Conservation (phyloP, 176 grass and related monocot genomes). For the Lolium multiflorum region DNA sequence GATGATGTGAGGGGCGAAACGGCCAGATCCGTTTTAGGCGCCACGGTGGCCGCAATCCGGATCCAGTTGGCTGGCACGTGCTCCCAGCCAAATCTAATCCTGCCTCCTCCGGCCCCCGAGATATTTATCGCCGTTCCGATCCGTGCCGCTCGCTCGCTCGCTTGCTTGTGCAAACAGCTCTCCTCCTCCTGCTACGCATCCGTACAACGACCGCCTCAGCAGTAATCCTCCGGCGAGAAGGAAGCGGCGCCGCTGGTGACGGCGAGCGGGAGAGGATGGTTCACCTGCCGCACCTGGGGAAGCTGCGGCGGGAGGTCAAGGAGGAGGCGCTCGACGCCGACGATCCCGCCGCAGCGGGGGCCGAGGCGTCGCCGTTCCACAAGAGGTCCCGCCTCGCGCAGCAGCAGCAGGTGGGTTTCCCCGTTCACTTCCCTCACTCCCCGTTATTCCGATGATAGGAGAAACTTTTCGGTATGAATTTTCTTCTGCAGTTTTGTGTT, state of each 20-base stretch:
- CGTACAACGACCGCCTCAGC: slow-evolving; percentile 17
- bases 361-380: slow-evolving; percentile 36
- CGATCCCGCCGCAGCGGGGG: neutral
- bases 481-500: neutral
- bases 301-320: slow-evolving; percentile 50
- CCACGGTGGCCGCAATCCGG: slow-evolving; percentile 10
- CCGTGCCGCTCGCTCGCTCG: neutral
- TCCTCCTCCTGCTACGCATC: neutral
- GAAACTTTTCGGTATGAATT: neutral
- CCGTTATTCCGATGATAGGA: neutral
- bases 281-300: slow-evolving; percentile 60
- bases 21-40: neutral
- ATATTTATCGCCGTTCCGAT: slow-evolving; percentile 37
- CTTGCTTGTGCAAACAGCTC: slow-evolving; percentile 13
- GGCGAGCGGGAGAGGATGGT: slow-evolving; percentile 48
- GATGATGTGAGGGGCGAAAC: neutral
- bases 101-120: neutral
- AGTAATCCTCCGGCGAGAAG: neutral
- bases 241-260: neutral
- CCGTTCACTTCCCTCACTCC: neutral
- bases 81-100: slow-evolving; percentile 23
- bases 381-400: slow-evolving; percentile 57
- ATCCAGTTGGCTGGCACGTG: slow-evolving; percentile 42
- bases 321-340: slow-evolving; percentile 49
- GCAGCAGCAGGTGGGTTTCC: slow-evolving; percentile 26